Percentiles rank a stretch among this genome's conserved stretches.
phyloP scores from a whole-genome alignment of 257 asterid genomes.

The Plantago major region DNA sequence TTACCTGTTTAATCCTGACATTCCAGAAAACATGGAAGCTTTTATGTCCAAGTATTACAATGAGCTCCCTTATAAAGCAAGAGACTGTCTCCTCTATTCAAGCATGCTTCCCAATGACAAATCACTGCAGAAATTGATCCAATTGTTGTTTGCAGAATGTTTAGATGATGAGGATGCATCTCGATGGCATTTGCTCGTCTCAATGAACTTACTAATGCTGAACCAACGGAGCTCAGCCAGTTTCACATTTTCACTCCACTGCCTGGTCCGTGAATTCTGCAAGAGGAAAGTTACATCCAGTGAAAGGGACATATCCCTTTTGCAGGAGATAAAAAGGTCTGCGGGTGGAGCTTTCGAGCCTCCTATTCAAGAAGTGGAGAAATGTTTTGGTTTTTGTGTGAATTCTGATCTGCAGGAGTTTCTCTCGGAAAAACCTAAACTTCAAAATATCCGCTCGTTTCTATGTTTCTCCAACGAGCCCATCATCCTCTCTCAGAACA shows the following conservation, averaged over 20 bases:
- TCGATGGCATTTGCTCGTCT: slow-evolving; percentile 16
- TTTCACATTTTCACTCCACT: slow-evolving; percentile 24
- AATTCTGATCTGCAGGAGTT: slow-evolving; percentile 22
- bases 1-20: neutral
- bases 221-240: slow-evolving; percentile 20
- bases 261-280: slow-evolving; percentile 29
- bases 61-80: slow-evolving; percentile 24
- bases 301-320: slow-evolving; percentile 4
- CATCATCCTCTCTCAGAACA: slow-evolving; percentile 9
- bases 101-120: slow-evolving; percentile 25
- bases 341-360: slow-evolving; percentile 6
- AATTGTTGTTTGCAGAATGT: slow-evolving; percentile 32
- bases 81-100: slow-evolving; percentile 26
- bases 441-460: slow-evolving; percentile 28
- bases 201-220: slow-evolving; percentile 26
- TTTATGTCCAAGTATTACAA: slow-evolving; percentile 24
- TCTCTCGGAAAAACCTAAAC: slow-evolving; percentile 12
- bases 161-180: slow-evolving; percentile 17
- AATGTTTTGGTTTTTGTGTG: slow-evolving; percentile 23
- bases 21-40: neutral
- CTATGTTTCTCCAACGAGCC: slow-evolving; percentile 21
- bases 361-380: slow-evolving; percentile 3
- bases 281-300: slow-evolving; percentile 24
- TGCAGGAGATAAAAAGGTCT: slow-evolving; percentile 23
- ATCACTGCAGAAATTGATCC: slow-evolving; percentile 16